phyloP scores from a whole-genome alignment of 345 rosid species.

The Arabis alpina region DNA sequence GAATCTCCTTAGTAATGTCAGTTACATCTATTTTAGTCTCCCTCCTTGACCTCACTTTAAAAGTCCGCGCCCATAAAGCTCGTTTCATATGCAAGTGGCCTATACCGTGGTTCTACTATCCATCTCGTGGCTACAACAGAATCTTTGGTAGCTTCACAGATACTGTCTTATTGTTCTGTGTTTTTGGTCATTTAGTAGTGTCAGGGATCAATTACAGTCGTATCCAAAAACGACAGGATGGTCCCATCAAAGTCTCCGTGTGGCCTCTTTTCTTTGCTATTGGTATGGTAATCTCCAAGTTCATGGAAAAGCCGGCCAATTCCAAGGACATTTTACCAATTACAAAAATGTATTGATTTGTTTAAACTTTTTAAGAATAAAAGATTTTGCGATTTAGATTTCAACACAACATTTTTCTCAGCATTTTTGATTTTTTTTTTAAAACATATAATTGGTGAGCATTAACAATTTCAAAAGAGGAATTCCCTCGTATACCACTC shows the following conservation, averaged over 20 bases:
- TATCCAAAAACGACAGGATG: neutral
- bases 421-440: too few relatives aligned
- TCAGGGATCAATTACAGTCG: neutral
- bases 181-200: conserved; percentile 3
- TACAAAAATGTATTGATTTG: too few relatives aligned
- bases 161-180: conserved; percentile 20
- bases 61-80: neutral
- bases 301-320: conserved; percentile 21
- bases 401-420: too few relatives aligned
- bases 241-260: conserved; percentile 23
- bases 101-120: conserved; percentile 26
- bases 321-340: neutral
- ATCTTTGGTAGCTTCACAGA: conserved; percentile 10
- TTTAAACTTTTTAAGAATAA: too few relatives aligned
- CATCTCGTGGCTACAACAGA: conserved; percentile 2
- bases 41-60: conserved; percentile 6
- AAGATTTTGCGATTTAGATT: too few relatives aligned
- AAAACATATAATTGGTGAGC: too few relatives aligned
- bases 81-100: conserved; percentile 24
- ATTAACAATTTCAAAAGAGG: too few relatives aligned
- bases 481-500: too few relatives aligned
- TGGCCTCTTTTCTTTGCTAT: conserved; percentile 30
- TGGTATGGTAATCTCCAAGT: conserved; percentile 2
- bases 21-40: neutral
- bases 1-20: conserved; percentile 14